These are phyloP conservation scores for Penicillium lagena DNA, from an alignment of 495 filamentous ascomycete genomes.

Conservation along the genomic window DNA sequence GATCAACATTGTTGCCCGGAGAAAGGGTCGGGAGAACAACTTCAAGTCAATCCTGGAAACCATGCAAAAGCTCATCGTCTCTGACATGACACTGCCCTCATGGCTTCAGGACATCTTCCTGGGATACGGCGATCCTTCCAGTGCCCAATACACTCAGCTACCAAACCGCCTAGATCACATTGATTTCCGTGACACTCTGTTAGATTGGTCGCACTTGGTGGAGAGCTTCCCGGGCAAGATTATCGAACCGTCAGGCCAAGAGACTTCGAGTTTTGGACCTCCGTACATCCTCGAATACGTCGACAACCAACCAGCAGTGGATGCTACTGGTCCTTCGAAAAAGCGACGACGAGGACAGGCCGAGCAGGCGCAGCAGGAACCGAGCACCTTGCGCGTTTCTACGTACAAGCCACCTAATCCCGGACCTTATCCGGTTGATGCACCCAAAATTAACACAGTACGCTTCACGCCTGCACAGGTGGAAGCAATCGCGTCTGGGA, in stretches of 20 bases:
- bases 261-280: slow-evolving; percentile 69
- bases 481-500: slow-evolving; percentile 88
- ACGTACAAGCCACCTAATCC: slow-evolving; percentile 89
- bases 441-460: slow-evolving; percentile 73
- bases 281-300: slow-evolving; percentile 75
- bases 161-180: slow-evolving; percentile 68
- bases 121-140: slow-evolving; percentile 86
- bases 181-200: slow-evolving; percentile 89
- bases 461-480: slow-evolving; percentile 89
- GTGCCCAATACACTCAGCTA: slow-evolving; percentile 78
- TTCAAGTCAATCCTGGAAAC: slow-evolving; percentile 93
- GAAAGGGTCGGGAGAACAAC: slow-evolving; percentile 89
- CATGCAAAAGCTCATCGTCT: slow-evolving; percentile 77
- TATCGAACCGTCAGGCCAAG: slow-evolving; percentile 67
- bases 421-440: slow-evolving; percentile 86
- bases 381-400: slow-evolving; percentile 70
- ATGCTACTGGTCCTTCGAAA: slow-evolving; percentile 55
- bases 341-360: slow-evolving; percentile 74
- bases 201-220: slow-evolving; percentile 91
- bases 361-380: slow-evolving; percentile 51
- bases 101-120: slow-evolving; percentile 98
- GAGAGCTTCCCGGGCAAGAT: slow-evolving; percentile 80
- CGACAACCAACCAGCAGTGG: slow-evolving; percentile 37
- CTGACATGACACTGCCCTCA: slow-evolving; percentile 76
- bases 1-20: slow-evolving; percentile 81